Evolutionary conservation across 768 basidiomycete genomes (phyloP).

Genomic region (Boletales sp.): DNA sequence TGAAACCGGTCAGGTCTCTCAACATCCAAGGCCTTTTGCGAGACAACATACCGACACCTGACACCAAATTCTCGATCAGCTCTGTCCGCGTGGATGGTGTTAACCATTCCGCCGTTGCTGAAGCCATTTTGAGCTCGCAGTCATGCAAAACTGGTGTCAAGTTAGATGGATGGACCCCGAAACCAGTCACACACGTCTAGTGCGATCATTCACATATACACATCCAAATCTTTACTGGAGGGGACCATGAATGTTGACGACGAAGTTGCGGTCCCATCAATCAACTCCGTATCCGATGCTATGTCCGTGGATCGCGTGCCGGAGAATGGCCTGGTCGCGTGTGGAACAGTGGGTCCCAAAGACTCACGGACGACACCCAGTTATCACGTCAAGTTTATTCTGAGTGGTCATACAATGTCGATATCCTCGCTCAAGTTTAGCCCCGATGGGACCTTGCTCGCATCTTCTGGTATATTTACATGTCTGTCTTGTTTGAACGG

Average conservation of each 20-base stretch:
- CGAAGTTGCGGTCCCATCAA: background rate
- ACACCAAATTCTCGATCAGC: slow-evolving; percentile 87
- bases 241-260: slow-evolving; percentile 16
- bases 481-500: slow-evolving; percentile 2
- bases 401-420: slow-evolving; percentile 80
- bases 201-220: no score
- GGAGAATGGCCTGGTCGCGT: background rate
- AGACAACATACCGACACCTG: slow-evolving; percentile 71
- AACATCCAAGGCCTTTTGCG: background rate
- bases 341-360: background rate
- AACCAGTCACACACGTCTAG: background rate
- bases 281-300: slow-evolving; percentile 2
- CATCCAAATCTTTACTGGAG: background rate
- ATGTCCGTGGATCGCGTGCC: slow-evolving; percentile 6
- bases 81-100: slow-evolving; percentile 76
- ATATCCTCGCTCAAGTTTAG: slow-evolving; percentile 89
- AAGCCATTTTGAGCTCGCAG: slow-evolving; percentile 14
- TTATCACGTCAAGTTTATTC: slow-evolving; percentile 56
- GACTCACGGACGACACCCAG: slow-evolving; percentile 33
- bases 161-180: slow-evolving; percentile 2
- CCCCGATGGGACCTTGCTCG: slow-evolving; percentile 76
- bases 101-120: slow-evolving; percentile 59
- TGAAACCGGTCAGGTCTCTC: slow-evolving; percentile 28
- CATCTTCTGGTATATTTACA: slow-evolving; percentile 70
- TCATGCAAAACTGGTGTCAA: no score